Evolutionary conservation across 1,284 basidiomycete species (phyloP).

Genomic region (Sporisorium sorghi): DNA sequence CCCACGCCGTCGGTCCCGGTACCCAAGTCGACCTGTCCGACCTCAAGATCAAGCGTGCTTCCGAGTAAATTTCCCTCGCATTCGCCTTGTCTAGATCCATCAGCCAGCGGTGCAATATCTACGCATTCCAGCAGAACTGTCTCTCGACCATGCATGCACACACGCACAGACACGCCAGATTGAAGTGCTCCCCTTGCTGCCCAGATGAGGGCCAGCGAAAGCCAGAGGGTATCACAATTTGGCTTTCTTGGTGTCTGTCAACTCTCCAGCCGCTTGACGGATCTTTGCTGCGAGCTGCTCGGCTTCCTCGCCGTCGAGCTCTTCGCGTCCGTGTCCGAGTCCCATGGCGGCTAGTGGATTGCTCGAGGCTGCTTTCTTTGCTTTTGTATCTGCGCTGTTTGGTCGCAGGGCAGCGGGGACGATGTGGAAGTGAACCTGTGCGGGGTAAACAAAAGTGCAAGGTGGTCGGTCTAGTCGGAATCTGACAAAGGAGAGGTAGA

Average conservation of each 20-base stretch:
- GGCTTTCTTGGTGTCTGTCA: conserved; percentile 10
- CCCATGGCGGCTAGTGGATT: conserved; percentile 33
- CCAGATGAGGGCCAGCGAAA: background rate
- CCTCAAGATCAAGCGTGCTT: conserved; percentile 60
- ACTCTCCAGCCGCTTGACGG: conserved; percentile 18
- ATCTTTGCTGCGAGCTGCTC: conserved; percentile 33
- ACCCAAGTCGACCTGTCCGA: conserved; percentile 61
- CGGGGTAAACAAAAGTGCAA: background rate
- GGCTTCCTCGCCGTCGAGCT: conserved; percentile 58
- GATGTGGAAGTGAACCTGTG: conserved; percentile 82
- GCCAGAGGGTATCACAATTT: conserved; percentile 22
- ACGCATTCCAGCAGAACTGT: background rate
- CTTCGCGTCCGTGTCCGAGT: conserved; percentile 57
- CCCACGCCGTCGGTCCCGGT: conserved; percentile 54
- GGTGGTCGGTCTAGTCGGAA: too few relatives aligned
- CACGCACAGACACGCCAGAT: background rate
- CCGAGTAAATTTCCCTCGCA: conserved; percentile 26
- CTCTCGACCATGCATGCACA: background rate
- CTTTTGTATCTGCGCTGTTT: conserved; percentile 19
- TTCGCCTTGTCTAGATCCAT: background rate
- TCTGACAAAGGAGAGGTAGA: background rate
- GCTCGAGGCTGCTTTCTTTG: conserved; percentile 16
- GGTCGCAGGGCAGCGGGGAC: conserved; percentile 77
- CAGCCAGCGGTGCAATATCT: conserved; percentile 20
- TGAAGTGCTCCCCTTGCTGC: background rate